Percentiles rank a stretch among this genome's conserved stretches.
phyloP scores from a whole-genome alignment of 2,329 filamentous ascomycete species.

The Colletotrichum sp. region DNA sequence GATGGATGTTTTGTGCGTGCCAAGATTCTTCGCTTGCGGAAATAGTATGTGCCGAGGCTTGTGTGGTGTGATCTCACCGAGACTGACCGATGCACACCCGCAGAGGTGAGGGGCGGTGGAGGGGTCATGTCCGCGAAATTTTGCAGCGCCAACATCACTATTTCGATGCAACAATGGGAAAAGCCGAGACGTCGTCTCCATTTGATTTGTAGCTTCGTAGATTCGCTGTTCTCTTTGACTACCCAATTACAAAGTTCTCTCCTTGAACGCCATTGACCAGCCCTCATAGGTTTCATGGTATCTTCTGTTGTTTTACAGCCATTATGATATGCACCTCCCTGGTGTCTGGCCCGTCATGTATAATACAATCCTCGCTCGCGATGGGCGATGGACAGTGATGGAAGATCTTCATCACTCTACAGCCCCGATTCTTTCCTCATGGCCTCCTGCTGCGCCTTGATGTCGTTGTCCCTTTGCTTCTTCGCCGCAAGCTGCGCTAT shows the following conservation, averaged over 20 bases:
- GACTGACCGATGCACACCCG: neutral
- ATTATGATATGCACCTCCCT: neutral
- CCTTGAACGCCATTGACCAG: constrained; percentile 3
- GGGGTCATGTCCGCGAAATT: neutral
- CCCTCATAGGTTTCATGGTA: constrained; percentile 13
- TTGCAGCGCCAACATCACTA: neutral
- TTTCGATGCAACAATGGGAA: neutral
- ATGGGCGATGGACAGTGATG: accelerated
- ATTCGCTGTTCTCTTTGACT: neutral
- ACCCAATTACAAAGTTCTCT: neutral
- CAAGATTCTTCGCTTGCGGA: constrained; percentile 25
- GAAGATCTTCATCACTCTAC: constrained; percentile 2
- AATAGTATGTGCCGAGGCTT: constrained; percentile 21
- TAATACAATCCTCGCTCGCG: neutral
- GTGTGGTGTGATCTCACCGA: neutral
- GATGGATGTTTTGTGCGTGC: constrained; percentile 24
- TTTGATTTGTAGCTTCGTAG: neutral
- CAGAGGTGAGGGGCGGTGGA: neutral
- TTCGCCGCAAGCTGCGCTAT: constrained; percentile 39
- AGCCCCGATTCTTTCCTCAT: constrained; percentile 55
- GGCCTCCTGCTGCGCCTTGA: constrained; percentile 49
- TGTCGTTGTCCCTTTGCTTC: constrained; percentile 43
- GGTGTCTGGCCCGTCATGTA: neutral
- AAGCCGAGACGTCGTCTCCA: neutral
- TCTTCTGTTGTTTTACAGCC: constrained; percentile 7